A percentile compares a stretch with the other conserved stretches of the same genome.
phyloP scores from a whole-genome alignment of 2,329 filamentous ascomycete genomes.

The Exophiala xenobiotica region DNA sequence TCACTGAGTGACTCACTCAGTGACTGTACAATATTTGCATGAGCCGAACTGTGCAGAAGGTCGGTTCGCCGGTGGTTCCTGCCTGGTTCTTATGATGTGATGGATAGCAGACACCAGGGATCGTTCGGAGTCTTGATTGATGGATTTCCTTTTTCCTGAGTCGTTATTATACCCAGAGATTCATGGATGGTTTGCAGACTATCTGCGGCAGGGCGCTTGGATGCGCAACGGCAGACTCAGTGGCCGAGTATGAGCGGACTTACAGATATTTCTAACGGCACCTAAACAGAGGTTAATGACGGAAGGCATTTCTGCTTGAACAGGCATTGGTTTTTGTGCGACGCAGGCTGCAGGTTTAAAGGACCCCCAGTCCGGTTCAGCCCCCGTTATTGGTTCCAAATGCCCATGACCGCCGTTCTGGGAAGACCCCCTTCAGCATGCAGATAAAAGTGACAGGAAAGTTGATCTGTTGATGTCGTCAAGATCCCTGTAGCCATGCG shows the following conservation, averaged over 20 bases:
- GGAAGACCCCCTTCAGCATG: too few species aligned
- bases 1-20: background rate
- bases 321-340: background rate
- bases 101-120: slow-evolving; percentile 18
- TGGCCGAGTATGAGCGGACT: slow-evolving; percentile 12
- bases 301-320: background rate
- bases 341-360: too few species aligned
- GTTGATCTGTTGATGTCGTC: background rate
- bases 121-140: slow-evolving; percentile 13
- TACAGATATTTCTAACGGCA: slow-evolving; percentile 2
- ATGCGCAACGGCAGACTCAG: slow-evolving; percentile 16
- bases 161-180: slow-evolving; percentile 23
- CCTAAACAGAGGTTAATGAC: slow-evolving; percentile 17
- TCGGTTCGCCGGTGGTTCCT: background rate
- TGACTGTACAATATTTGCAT: slow-evolving; percentile 22
- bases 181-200: slow-evolving; percentile 12
- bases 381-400: too few species aligned
- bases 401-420: too few species aligned
- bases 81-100: slow-evolving; percentile 19
- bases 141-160: background rate
- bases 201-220: slow-evolving; percentile 11
- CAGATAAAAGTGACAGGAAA: background rate
- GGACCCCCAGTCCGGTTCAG: too few species aligned
- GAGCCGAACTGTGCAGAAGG: background rate
- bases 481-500: slow-evolving; percentile 25